Evolutionary conservation across 2,329 filamentous ascomycete genomes (phyloP).

Genomic region (Paracoccidioides brasiliensis): DNA sequence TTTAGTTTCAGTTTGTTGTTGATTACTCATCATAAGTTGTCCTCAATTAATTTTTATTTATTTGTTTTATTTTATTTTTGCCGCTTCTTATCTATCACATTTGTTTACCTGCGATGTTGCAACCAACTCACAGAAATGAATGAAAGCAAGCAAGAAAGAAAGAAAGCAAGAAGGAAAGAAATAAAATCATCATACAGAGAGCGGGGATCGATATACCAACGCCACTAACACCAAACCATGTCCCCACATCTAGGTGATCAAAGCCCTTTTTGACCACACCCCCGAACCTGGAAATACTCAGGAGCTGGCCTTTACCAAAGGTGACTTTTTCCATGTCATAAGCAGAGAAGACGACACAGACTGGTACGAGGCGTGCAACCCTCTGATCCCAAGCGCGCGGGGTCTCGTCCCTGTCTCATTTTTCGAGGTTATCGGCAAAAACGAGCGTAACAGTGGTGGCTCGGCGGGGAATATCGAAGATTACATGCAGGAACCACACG

Average conservation of each 20-base stretch:
- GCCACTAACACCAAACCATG: background rate
- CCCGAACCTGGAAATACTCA: constrained; percentile 52
- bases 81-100: too few relatives aligned
- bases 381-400: constrained; percentile 65
- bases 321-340: constrained; percentile 97
- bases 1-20: background rate
- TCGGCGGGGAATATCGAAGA: constrained; percentile 43
- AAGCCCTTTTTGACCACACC: constrained; percentile 86
- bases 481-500: constrained; percentile 55
- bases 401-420: constrained; percentile 88
- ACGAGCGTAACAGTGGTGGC: constrained; percentile 73
- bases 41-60: too few relatives aligned
- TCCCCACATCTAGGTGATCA: constrained; percentile 59
- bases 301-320: constrained; percentile 81
- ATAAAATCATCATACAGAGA: background rate
- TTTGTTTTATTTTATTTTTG: too few relatives aligned
- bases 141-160: too few relatives aligned
- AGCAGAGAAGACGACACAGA: constrained; percentile 85
- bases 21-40: too few relatives aligned
- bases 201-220: constrained; percentile 2
- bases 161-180: background rate
- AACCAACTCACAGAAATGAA: too few relatives aligned
- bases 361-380: constrained; percentile 99
- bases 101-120: too few relatives aligned
- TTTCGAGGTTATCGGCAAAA: constrained; percentile 86